Percentiles rank a stretch among this genome's conserved stretches.
Conservation (phyloP, 352 stramenopile species). For the Aphanomyces stellatus region DNA sequence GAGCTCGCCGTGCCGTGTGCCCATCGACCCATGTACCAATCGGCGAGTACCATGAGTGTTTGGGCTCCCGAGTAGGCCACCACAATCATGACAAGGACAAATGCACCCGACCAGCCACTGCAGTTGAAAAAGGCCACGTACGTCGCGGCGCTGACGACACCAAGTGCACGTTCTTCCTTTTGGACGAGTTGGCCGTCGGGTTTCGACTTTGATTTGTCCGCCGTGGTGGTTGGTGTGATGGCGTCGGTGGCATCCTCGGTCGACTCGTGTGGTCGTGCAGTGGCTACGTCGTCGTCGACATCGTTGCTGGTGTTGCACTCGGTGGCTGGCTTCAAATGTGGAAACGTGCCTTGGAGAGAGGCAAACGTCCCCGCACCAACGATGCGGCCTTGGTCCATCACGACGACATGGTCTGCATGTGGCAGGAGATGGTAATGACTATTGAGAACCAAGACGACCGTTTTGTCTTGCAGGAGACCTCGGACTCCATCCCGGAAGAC, state of each 20-base stretch:
- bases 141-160: neutral
- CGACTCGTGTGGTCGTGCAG: neutral
- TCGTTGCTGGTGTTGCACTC: no score
- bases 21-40: slow-evolving; percentile 10
- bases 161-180: neutral
- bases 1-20: neutral
- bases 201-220: neutral
- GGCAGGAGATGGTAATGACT: slow-evolving; percentile 86
- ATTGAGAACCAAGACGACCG: slow-evolving; percentile 90
- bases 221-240: neutral
- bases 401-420: slow-evolving; percentile 41
- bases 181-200: neutral
- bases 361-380: slow-evolving; percentile 66
- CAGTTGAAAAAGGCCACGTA: slow-evolving; percentile 8
- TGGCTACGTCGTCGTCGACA: neutral
- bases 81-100: neutral
- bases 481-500: slow-evolving; percentile 93
- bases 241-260: no score
- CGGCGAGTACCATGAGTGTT: neutral
- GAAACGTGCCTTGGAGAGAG: slow-evolving; percentile 38
- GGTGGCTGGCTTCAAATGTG: no score
- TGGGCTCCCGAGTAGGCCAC: neutral
- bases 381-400: slow-evolving; percentile 64
- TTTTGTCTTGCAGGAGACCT: slow-evolving; percentile 68
- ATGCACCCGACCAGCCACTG: neutral